A percentile compares a stretch with the other conserved stretches of the same genome.
phyloP scores from a whole-genome alignment of 2,329 filamentous ascomycete genomes.

The Ceratocystis cacaofunesta region DNA sequence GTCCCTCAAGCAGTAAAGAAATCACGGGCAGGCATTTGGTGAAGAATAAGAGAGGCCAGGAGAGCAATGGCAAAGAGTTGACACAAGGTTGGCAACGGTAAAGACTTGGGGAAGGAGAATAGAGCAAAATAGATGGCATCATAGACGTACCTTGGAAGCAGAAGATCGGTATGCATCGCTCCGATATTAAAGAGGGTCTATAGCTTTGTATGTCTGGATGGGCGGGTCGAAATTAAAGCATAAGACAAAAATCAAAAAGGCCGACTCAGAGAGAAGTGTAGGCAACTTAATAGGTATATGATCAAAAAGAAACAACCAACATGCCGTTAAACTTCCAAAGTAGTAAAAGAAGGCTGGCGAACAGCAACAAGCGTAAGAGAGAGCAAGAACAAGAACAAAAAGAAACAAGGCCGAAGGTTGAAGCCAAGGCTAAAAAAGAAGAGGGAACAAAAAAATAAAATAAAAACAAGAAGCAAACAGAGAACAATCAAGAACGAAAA shows the following conservation, averaged over 20 bases:
- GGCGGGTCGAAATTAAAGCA: not conserved
- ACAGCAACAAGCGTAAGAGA: not conserved
- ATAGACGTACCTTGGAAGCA: constrained; percentile 5
- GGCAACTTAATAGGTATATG: too few species aligned
- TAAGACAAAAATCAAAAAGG: not conserved
- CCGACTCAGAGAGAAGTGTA: too few species aligned
- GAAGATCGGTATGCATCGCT: constrained; percentile 8
- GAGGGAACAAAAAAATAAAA: not conserved
- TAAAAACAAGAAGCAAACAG: not conserved
- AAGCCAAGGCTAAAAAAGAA: not conserved
- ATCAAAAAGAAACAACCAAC: too few species aligned
- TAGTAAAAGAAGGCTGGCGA: not conserved
- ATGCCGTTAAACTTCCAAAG: too few species aligned
- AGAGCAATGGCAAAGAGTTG: not conserved
- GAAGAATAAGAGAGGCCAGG: too few species aligned
- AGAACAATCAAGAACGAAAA: not conserved
- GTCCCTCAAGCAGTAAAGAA: too few species aligned
- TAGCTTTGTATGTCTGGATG: not conserved
- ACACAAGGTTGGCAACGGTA: too few species aligned
- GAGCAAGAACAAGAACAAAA: not conserved
- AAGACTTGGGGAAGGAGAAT: not conserved
- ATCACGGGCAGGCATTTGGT: too few species aligned
- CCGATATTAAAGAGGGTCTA: constrained; percentile 1
- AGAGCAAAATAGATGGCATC: not conserved
- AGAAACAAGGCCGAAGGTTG: not conserved